These are phyloP conservation scores for Scedosporium aurantiacum DNA, from an alignment of 2,329 filamentous ascomycete species.

Conservation along the genomic window DNA sequence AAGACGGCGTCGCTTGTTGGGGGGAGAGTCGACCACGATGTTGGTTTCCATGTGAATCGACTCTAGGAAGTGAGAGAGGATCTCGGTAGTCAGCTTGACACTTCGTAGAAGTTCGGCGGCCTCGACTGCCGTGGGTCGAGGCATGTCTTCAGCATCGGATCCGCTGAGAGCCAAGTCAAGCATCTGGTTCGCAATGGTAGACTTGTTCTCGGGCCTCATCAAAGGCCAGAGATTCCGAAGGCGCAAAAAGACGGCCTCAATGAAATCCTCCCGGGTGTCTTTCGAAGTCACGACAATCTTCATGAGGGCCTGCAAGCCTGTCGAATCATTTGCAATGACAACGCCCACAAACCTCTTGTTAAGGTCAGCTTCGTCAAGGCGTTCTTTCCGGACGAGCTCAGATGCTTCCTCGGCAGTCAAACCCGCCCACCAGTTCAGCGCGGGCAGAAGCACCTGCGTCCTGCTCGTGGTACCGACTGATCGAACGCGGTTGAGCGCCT, in stretches of 20 bases:
- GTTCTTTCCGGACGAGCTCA: conserved; percentile 27
- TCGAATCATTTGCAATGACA: conserved; percentile 40
- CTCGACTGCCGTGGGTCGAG: conserved; percentile 27
- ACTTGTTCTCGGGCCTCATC: conserved; percentile 54
- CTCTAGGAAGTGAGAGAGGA: conserved; percentile 62
- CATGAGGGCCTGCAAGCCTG: conserved; percentile 41
- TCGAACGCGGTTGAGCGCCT: conserved; percentile 60
- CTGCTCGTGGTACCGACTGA: conserved; percentile 58
- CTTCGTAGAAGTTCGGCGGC: conserved; percentile 62
- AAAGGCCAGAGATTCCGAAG: conserved; percentile 62
- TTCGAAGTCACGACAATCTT: conserved; percentile 26
- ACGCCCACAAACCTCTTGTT: conserved; percentile 37
- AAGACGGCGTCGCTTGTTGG: conserved; percentile 68
- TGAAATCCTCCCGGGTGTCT: conserved; percentile 37
- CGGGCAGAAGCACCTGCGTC: conserved; percentile 64
- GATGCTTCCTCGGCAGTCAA: conserved; percentile 40
- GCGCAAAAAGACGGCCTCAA: conserved; percentile 55
- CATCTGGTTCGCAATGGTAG: conserved; percentile 49
- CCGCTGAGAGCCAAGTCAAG: conserved; percentile 47
- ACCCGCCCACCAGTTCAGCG: conserved; percentile 57
- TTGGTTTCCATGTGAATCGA: conserved; percentile 63
- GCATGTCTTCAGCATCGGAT: conserved; percentile 21
- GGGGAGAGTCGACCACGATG: conserved; percentile 59
- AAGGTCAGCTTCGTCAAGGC: conserved; percentile 28
- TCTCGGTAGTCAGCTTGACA: conserved; percentile 61